Conservation (phyloP, 495 filamentous ascomycete species). For the Pyrenopolyporus hunteri region DNA sequence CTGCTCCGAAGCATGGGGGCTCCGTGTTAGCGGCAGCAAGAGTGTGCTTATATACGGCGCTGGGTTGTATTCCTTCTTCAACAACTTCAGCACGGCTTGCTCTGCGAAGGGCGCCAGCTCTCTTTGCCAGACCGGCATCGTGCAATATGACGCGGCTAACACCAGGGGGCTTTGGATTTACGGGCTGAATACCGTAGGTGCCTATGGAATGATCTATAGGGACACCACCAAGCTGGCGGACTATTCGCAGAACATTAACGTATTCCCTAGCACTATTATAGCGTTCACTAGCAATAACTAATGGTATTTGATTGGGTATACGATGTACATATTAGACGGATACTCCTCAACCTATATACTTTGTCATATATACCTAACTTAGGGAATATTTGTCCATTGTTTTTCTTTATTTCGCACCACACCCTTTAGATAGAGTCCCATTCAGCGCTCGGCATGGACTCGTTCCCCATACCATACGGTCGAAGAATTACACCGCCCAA, state of each 20-base stretch:
- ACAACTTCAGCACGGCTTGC: slow-evolving; percentile 54
- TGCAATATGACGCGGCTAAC: slow-evolving; percentile 58
- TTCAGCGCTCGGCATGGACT: too few relatives aligned
- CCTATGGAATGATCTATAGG: slow-evolving; percentile 49
- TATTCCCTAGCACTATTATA: slow-evolving; percentile 60
- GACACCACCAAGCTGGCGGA: slow-evolving; percentile 58
- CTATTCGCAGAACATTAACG: slow-evolving; percentile 60
- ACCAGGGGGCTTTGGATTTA: slow-evolving; percentile 50
- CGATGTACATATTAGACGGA: neutral
- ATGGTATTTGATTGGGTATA: neutral
- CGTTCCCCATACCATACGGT: too few relatives aligned
- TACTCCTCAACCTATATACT: too few relatives aligned
- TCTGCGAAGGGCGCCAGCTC: slow-evolving; percentile 50
- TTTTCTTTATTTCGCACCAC: too few relatives aligned
- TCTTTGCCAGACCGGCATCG: slow-evolving; percentile 67
- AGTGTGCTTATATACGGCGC: slow-evolving; percentile 69
- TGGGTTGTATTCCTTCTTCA: slow-evolving; percentile 67
- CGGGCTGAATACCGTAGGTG: slow-evolving; percentile 59
- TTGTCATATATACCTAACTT: too few relatives aligned
- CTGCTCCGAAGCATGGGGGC: slow-evolving; percentile 61
- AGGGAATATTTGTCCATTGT: too few relatives aligned
- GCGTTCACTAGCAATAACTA: slow-evolving; percentile 45
- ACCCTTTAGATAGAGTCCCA: too few relatives aligned
- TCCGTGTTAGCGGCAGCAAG: slow-evolving; percentile 58
- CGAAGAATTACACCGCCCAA: too few relatives aligned